These are phyloP conservation scores for Eucalyptus virginea DNA, from an alignment of 345 rosid species.

Conservation along the genomic window DNA sequence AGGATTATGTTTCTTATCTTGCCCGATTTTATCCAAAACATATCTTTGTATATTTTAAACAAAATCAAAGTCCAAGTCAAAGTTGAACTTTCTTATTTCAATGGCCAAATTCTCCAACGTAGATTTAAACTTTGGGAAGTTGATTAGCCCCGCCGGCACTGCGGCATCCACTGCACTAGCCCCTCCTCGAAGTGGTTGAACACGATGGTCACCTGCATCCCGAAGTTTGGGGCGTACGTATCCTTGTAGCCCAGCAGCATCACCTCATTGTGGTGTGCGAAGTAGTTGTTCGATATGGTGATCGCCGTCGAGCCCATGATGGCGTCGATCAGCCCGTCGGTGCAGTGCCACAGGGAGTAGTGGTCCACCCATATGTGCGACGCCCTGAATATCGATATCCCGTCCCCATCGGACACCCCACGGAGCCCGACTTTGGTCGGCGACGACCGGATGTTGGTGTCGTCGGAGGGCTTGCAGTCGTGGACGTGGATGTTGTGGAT, in stretches of 20 bases:
- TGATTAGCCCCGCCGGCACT: constrained; percentile 90
- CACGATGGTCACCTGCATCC: constrained; percentile 95
- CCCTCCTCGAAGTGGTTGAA: constrained; percentile 77
- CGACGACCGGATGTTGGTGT: constrained; percentile 51
- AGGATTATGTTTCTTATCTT: no score
- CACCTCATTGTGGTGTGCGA: constrained; percentile 75
- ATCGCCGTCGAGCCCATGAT: constrained; percentile 88
- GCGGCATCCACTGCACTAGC: constrained; percentile 92
- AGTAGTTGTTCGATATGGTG: constrained; percentile 69
- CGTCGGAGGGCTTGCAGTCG: constrained; percentile 83
- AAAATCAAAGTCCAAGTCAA: no score
- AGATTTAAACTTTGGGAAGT: no score
- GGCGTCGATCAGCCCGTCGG: constrained; percentile 79
- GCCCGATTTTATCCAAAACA: no score
- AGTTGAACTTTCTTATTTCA: no score
- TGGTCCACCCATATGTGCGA: constrained; percentile 91
- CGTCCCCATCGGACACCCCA: constrained; percentile 87
- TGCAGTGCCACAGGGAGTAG: constrained; percentile 67
- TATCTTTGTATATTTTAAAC: no score
- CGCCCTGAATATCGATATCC: constrained; percentile 61
- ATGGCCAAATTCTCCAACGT: no score
- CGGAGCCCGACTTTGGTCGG: constrained; percentile 65
- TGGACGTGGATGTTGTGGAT: constrained; percentile 76
- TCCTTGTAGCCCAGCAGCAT: constrained; percentile 89
- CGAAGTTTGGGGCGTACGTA: constrained; percentile 33